Percentiles rank a stretch among this genome's conserved stretches.
Conservation (phyloP, 2,329 filamentous ascomycete genomes). For the Scytalidium sp. region DNA sequence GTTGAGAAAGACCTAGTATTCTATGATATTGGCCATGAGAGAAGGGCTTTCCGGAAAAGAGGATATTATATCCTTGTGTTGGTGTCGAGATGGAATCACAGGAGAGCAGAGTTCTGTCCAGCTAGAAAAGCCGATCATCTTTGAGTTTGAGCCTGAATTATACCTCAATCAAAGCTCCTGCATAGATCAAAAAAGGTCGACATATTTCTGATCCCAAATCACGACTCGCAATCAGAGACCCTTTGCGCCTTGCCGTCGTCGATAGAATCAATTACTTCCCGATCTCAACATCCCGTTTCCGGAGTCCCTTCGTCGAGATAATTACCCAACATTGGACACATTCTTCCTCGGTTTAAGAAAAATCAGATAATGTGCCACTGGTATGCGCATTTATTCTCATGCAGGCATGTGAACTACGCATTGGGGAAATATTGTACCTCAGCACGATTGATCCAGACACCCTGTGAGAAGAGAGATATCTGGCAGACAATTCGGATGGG, state of each 20-base stretch:
- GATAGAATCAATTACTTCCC: not conserved
- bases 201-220: not conserved
- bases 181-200: not conserved
- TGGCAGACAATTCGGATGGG: conserved; percentile 26
- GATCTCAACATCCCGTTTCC: not conserved
- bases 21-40: too few species aligned
- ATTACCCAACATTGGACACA: not conserved
- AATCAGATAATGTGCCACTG: conserved; percentile 24
- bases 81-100: too few species aligned
- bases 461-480: conserved; percentile 22
- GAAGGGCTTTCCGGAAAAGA: too few species aligned
- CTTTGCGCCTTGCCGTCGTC: not conserved
- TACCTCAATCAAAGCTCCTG: too few species aligned
- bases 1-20: too few species aligned
- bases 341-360: not conserved
- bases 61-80: too few species aligned
- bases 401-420: conserved; percentile 22
- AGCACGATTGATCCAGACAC: conserved; percentile 24
- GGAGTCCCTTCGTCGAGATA: not conserved
- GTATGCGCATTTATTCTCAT: conserved; percentile 26
- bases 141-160: too few species aligned
- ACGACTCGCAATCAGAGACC: not conserved
- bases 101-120: too few species aligned
- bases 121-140: too few species aligned
- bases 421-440: conserved; percentile 23